Conservation (phyloP, 2,329 filamentous ascomycete genomes). For the Pseudogymnoascus pannorum region DNA sequence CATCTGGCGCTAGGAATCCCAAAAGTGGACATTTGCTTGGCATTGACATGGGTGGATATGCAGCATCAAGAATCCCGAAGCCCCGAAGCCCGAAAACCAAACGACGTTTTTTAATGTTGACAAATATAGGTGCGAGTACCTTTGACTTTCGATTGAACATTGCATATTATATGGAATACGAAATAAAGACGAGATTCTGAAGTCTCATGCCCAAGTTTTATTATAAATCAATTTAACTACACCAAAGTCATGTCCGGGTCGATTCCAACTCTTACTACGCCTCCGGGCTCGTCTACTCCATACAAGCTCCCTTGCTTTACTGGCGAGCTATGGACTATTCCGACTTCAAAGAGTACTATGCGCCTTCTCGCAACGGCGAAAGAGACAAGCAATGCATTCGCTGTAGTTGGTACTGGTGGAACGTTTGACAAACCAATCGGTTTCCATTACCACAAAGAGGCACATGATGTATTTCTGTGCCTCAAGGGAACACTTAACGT, state of each 20-base stretch:
- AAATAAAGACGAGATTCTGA: background rate
- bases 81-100: background rate
- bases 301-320: slow-evolving; percentile 21
- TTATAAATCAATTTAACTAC: background rate
- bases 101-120: background rate
- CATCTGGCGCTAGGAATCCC: background rate
- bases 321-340: slow-evolving; percentile 25
- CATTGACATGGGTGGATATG: background rate
- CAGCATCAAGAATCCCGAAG: background rate
- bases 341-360: slow-evolving; percentile 21
- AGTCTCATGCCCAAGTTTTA: background rate
- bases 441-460: slow-evolving; percentile 50
- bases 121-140: background rate
- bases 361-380: slow-evolving; percentile 23
- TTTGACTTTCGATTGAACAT: background rate
- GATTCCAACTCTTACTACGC: background rate
- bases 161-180: background rate
- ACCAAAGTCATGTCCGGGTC: background rate
- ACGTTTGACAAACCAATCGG: slow-evolving; percentile 30
- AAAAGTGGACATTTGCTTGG: background rate
- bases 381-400: slow-evolving; percentile 25
- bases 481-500: slow-evolving; percentile 48
- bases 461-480: slow-evolving; percentile 51
- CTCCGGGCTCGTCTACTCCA: background rate
- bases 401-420: slow-evolving; percentile 22